A percentile compares a stretch with the other conserved stretches of the same genome.
phyloP scores from a whole-genome alignment of 78 protist species.

The Anaeramoeba flamelloides region DNA sequence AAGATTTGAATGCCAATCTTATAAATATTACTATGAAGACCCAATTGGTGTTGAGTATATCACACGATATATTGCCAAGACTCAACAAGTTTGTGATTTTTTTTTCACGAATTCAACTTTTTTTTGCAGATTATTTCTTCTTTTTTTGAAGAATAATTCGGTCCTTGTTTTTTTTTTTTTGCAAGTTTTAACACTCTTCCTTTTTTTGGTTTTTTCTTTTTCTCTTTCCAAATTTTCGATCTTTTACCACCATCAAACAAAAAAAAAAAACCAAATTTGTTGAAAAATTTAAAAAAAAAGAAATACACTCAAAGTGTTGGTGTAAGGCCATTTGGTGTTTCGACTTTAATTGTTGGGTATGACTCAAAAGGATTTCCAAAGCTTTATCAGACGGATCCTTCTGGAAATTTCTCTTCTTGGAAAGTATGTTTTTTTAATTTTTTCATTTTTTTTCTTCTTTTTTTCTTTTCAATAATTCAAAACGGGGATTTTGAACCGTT shows the following conservation, averaged over 20 bases:
- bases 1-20: conserved; percentile 82
- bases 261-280: neutral
- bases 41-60: conserved; percentile 68
- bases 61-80: conserved; percentile 64
- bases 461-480: too few relatives aligned
- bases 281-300: too few relatives aligned
- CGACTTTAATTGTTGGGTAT: conserved; percentile 83
- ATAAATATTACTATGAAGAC: conserved; percentile 84
- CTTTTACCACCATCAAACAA: neutral
- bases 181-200: neutral
- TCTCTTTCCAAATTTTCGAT: neutral
- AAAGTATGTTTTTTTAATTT: too few relatives aligned
- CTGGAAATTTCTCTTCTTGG: conserved; percentile 82
- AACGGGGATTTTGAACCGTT: too few relatives aligned
- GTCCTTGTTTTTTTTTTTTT: neutral
- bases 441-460: too few relatives aligned
- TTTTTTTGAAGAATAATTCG: neutral
- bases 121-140: neutral
- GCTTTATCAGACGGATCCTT: conserved; percentile 89
- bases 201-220: neutral
- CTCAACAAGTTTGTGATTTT: conserved; percentile 18
- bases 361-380: conserved; percentile 45
- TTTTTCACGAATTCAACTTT: conserved; percentile 29
- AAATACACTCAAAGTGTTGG: conserved; percentile 94
- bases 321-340: conserved; percentile 94